Base-by-base conservation (phyloP, 306 rosid species). In the Betula pendula region DNA sequence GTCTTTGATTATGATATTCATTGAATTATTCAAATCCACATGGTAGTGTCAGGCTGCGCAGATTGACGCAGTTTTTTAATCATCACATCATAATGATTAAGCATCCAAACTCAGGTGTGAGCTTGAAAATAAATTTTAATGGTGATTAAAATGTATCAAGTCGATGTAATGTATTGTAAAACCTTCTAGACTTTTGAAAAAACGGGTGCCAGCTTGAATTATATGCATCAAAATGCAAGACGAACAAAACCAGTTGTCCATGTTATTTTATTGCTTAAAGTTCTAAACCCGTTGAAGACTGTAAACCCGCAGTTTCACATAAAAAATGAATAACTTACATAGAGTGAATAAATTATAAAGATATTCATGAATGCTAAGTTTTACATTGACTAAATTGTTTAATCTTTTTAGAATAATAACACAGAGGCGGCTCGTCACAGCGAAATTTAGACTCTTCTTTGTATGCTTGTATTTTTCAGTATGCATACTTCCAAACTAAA, bases 221-320 rank as follows among this genome's bases (percentile, higher is more conserved):
- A 65, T 38, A 35, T 27, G 59, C 24, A 43, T 68, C 76, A 52
- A 79, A 70, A 69, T 38, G 77, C 77, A 45, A 75, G 49, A 25
- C 15, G 69, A 62, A 76, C 75, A 42, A 45, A 68, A n/a, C 68
- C 40, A 74, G 58, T 70, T 76, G 76, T 65, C 40, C 20, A 24
- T 20, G 79, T 17, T 71, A 75, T 70, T 81, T 15, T 71, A 76
- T 87, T 22, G 27, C 31, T 55, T 8, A 17, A 15, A 58, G 16
- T n/a, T n/a, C n/a, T n/a, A n/a, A n/a, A n/a, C n/a, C n/a, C n/a
- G n/a, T n/a, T n/a, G n/a, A n/a, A n/a, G n/a, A n/a, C n/a, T n/a
- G n/a, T n/a, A n/a, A n/a, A n/a, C n/a, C n/a, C n/a, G n/a, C n/a
- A n/a, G n/a, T n/a, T n/a, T n/a, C n/a, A n/a, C n/a, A n/a, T n/a